Base-by-base conservation (phyloP, 1,139 yeast genomes). In the Suzukiozyma palmioleophila region DNA sequence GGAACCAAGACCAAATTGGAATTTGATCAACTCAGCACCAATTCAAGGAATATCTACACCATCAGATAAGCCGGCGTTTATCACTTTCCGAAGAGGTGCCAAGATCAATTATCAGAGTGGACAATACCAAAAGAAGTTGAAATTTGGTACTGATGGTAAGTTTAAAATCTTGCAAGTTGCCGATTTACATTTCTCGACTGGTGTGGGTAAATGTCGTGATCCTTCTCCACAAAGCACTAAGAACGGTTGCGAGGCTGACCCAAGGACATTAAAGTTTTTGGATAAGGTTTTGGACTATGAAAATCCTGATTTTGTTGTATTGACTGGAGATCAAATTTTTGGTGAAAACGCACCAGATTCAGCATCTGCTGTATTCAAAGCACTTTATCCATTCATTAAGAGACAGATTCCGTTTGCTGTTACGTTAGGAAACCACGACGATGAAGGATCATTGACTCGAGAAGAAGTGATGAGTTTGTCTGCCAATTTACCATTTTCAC, bases 251-350 rank as follows among this genome's bases (percentile, higher is more conserved):
- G 60, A 70, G 43, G 96, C 97, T 0, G 97, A 89, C 54, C 72
- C 77, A 0, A 71, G 83, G 42, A 84, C 96, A 0, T 48, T 76
- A 30, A 57, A 61, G 15, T 86, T 87, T 54, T 56, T 89, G n/a
- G 71, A 77, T 21, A 57, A 62, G 26, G 82, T 85, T 0, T 62
- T 90, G 39, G 90, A 84, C 45, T 43, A 68, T 1, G 97, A 90
- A 54, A 59, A 73, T 28, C 97, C 97, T 0, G 87, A 89, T 53
- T 59, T 88, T 34, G 92, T 86, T 1, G 89, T 88, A 0, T 62
- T 86, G 43, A 81, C 96, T 0, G 97, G 97, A 10, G 97, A 90
- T 60, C 95, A 85, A 57, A 70, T 87, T 1, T 80, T 79, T 63
- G 92, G 92, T 1, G 75, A 75, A 15, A 70, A 67, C 8, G 69